Evolutionary conservation across 2,329 filamentous ascomycete species (phyloP).

Genomic region (Fusarium paranaense): DNA sequence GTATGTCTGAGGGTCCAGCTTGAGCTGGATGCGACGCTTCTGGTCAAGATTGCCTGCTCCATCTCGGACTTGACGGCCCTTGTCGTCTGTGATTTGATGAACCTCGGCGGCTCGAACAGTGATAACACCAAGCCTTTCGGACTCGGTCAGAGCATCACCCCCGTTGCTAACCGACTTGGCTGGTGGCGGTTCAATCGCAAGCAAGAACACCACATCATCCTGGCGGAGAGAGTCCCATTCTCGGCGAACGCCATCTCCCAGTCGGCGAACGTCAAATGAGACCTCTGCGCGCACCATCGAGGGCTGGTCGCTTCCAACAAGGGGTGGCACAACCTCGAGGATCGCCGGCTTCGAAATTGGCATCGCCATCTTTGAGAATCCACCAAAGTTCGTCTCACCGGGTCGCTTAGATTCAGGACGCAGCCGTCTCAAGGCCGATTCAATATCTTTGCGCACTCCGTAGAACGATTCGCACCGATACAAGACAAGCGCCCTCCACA

Average conservation of each 20-base stretch:
- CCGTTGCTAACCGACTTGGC: conserved; percentile 66
- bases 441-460: conserved; percentile 90
- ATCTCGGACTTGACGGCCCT: conserved; percentile 79
- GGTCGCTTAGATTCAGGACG: conserved; percentile 74
- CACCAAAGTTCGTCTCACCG: conserved; percentile 80
- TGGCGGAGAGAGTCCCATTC: conserved; percentile 92
- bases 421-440: conserved; percentile 82
- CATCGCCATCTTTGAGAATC: conserved; percentile 92
- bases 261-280: conserved; percentile 80
- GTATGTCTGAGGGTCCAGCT: conserved; percentile 83
- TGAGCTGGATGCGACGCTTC: conserved; percentile 80
- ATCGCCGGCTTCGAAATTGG: conserved; percentile 88
- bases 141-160: conserved; percentile 54
- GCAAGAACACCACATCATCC: conserved; percentile 90
- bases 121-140: conserved; percentile 74
- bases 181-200: conserved; percentile 76
- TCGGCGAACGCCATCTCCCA: conserved; percentile 79
- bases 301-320: conserved; percentile 86
- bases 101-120: conserved; percentile 86
- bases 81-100: conserved; percentile 86
- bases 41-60: conserved; percentile 70
- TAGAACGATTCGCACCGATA: conserved; percentile 95
- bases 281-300: conserved; percentile 89
- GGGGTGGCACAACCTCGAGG: conserved; percentile 84
- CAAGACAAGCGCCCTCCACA: conserved; percentile 93